Evolutionary conservation across 192 early-diverging fungal species (phyloP), one percentile per base, ranked within the genome.

Genomic region (Linnemannia elongata): DNA sequence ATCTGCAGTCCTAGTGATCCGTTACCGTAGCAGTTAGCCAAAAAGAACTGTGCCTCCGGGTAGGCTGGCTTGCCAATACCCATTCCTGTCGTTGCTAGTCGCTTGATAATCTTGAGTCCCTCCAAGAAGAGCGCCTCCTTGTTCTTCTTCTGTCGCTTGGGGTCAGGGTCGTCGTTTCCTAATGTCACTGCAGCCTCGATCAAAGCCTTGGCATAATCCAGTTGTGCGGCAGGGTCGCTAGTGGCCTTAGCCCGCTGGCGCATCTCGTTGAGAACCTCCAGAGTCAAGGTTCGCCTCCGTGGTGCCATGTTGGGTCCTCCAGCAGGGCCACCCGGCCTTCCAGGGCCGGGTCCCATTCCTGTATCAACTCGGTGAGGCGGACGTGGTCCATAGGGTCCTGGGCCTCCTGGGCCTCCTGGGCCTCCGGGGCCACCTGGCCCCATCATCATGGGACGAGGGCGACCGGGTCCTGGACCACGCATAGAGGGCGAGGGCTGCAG

Each of bases 11-110:
- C 94, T 27, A 96, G 89, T 8, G 92, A 90, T 45, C 97, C 98
- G 77, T 95, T 95, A 72, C 96, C 96, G 83, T 99, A 97, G 72
- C 93, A 92, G 49, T 97, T 96, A 33, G 97, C 99, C 24, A 99
- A 89, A 85, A 95, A 97, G 89, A 99, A 99, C 88, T 96, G 94
- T 15, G 99, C 97, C 41, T 98, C 98, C 9, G 98, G 91, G 42
- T 94, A 95, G 12, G 94, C 93, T 47, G 93, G 89, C 71, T 93
- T 95, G 63, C 96, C 93, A 60, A 95, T 90, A 39, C 92, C 93
- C 7, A 91, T 92, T 22, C 93, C 92, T 66, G 92, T 88, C 24
- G 92, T 91, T 2, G 96, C 94, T n/a, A 99, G 89, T 87, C 95
- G 95, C 72, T 98, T 98, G 41, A 98, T 89, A 87, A 94, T 92